These are phyloP conservation scores for Thelonectria discophora DNA, from an alignment of 2,329 filamentous ascomycete genomes.

Conservation along the genomic window DNA sequence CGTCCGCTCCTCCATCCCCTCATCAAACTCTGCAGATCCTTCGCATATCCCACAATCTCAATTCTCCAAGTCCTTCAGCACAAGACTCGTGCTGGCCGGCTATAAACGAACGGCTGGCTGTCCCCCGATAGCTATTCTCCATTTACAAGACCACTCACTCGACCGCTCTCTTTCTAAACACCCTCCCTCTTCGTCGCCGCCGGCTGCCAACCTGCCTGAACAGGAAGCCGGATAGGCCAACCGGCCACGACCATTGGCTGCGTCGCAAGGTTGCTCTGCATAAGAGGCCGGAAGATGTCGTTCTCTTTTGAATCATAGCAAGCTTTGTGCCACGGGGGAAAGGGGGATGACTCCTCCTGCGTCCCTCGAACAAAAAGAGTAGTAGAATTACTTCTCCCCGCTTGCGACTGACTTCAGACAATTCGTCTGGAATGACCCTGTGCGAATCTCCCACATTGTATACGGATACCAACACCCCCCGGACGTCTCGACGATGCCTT, in stretches of 20 bases:
- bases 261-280: conserved; percentile 21
- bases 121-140: too few relatives aligned
- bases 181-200: conserved; percentile 21
- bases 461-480: conserved; percentile 9
- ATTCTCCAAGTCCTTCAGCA: too few relatives aligned
- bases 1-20: too few relatives aligned
- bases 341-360: neutral
- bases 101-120: too few relatives aligned
- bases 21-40: too few relatives aligned
- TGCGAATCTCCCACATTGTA: neutral
- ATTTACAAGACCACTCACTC: too few relatives aligned
- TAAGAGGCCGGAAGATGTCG: conserved; percentile 1
- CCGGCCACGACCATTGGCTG: conserved; percentile 35
- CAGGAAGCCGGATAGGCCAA: conserved; percentile 33
- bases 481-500: neutral
- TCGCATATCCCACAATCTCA: too few relatives aligned
- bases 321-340: neutral
- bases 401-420: neutral
- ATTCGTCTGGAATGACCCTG: neutral
- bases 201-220: conserved; percentile 35
- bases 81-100: too few relatives aligned
- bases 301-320: neutral
- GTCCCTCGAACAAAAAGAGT: neutral
- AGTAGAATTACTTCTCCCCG: neutral
- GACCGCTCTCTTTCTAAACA: too few relatives aligned